Evolutionary conservation across 345 rosid genomes (phyloP).

Genomic region (Brassica carinata): DNA sequence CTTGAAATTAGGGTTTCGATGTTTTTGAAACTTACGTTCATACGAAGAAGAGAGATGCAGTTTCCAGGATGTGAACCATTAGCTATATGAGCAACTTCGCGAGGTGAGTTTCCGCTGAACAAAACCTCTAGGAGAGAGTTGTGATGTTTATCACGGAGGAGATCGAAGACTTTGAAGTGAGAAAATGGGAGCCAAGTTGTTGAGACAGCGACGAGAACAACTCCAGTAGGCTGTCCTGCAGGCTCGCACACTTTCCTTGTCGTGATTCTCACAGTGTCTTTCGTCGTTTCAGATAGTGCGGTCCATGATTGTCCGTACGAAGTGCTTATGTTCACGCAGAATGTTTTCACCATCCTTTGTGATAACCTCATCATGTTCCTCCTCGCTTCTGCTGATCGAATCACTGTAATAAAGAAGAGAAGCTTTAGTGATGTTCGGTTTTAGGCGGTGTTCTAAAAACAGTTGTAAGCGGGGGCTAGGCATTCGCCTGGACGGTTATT

Average conservation of each 20-base stretch:
- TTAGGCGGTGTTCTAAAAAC: not conserved
- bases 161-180: conserved; percentile 71
- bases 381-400: conserved; percentile 72
- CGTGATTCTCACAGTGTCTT: conserved; percentile 74
- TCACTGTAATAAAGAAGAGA: conserved; percentile 43
- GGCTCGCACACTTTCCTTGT: conserved; percentile 70
- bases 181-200: conserved; percentile 83
- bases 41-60: conserved; percentile 90
- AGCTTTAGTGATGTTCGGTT: not conserved
- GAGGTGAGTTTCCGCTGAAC: conserved; percentile 80
- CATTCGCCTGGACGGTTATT: too few relatives aligned
- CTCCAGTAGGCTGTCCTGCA: conserved; percentile 73
- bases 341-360: conserved; percentile 80
- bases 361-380: conserved; percentile 82
- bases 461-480: too few relatives aligned
- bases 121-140: conserved; percentile 77
- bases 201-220: conserved; percentile 78
- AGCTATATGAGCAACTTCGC: conserved; percentile 95
- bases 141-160: conserved; percentile 72
- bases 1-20: not conserved
- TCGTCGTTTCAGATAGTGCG: conserved; percentile 55
- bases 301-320: conserved; percentile 87
- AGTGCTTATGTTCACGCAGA: conserved; percentile 63
- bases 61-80: conserved; percentile 95
- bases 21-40: conserved; percentile 60